These are phyloP conservation scores for Candida sojae DNA, from an alignment of 1,139 yeast species.

Conservation along the genomic window DNA sequence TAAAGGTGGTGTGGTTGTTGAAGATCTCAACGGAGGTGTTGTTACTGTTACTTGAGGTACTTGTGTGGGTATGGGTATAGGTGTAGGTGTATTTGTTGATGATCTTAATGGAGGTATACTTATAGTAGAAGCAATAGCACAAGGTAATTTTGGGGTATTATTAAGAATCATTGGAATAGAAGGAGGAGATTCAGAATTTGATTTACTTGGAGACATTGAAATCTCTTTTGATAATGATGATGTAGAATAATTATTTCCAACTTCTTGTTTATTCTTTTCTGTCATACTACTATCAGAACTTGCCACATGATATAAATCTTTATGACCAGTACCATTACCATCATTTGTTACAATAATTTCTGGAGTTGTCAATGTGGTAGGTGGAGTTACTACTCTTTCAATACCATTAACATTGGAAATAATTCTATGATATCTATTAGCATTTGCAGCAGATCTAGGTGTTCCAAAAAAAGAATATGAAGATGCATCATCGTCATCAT, in stretches of 20 bases:
- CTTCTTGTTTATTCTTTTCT: background rate
- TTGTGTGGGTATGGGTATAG: background rate
- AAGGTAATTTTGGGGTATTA: background rate
- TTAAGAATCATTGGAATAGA: background rate
- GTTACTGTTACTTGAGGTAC: too few species aligned
- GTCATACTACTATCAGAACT: constrained; percentile 3
- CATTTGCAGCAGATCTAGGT: constrained; percentile 48
- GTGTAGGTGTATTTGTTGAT: background rate
- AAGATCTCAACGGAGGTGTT: too few species aligned
- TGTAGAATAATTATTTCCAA: constrained; percentile 3
- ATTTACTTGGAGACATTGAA: background rate
- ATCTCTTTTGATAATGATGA: constrained; percentile 3
- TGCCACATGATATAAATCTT: background rate
- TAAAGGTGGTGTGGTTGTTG: too few species aligned
- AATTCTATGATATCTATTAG: constrained; percentile 48
- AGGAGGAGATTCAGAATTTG: background rate
- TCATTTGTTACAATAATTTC: constrained; percentile 24
- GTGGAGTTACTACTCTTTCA: constrained; percentile 24
- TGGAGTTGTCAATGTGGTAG: constrained; percentile 17
- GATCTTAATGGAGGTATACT: background rate
- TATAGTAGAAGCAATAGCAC: too few species aligned
- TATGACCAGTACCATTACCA: background rate
- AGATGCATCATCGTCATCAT: constrained; percentile 30
- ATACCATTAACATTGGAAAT: constrained; percentile 38
- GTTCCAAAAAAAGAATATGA: constrained; percentile 17